These are phyloP conservation scores for grape (Vitis vinifera) DNA, from an alignment of 164 flowering plant genomes.

Conservation along the genomic window DNA sequence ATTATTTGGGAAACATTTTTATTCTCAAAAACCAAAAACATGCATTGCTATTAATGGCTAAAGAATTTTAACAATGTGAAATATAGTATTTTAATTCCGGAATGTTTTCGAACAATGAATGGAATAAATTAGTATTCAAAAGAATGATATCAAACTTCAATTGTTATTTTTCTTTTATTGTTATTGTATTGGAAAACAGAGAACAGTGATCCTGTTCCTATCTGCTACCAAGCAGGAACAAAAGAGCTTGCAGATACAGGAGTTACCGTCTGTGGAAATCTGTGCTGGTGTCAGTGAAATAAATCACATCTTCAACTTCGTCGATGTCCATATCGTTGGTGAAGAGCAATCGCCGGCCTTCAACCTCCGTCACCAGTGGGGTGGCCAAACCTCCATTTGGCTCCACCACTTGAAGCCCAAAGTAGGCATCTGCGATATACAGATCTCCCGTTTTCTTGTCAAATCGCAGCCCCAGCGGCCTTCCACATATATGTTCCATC, in stretches of 20 bases:
- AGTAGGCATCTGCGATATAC: slow-evolving; percentile 70
- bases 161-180: too few species aligned
- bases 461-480: slow-evolving; percentile 66
- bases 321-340: slow-evolving; percentile 71
- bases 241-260: neutral
- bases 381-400: slow-evolving; percentile 63
- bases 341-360: slow-evolving; percentile 48
- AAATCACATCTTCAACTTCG: slow-evolving; percentile 44
- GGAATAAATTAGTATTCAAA: too few species aligned
- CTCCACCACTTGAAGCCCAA: slow-evolving; percentile 62
- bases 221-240: neutral
- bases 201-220: too few species aligned
- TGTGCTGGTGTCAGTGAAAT: slow-evolving; percentile 66
- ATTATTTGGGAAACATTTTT: too few species aligned
- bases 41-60: too few species aligned
- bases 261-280: slow-evolving; percentile 53
- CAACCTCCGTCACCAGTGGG: slow-evolving; percentile 38
- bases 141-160: too few species aligned
- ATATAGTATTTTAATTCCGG: too few species aligned
- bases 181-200: too few species aligned
- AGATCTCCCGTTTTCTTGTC: slow-evolving; percentile 61
- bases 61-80: too few species aligned
- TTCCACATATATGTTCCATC: slow-evolving; percentile 68
- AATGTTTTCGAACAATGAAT: too few species aligned
- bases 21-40: too few species aligned